phyloP scores from a whole-genome alignment of 2,329 filamentous ascomycete species.

The Aspergillus neoniger region DNA sequence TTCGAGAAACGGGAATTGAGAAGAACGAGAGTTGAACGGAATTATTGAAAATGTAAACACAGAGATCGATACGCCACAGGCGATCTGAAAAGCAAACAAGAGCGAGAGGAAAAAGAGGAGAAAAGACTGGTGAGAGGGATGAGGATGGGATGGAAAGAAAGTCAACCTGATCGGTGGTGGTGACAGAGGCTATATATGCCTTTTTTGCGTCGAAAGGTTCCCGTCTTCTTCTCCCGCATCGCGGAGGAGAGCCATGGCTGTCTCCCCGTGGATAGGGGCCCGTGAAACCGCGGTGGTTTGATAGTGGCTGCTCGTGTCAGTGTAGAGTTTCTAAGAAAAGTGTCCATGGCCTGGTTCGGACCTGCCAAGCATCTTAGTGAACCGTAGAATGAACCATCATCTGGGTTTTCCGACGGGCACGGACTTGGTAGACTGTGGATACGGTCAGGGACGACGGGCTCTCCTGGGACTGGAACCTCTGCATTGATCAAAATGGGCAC shows the following conservation, averaged over 20 bases:
- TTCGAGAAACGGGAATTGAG: slow-evolving; percentile 1
- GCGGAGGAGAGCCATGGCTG: not conserved
- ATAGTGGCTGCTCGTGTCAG: not conserved
- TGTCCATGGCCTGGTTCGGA: not conserved
- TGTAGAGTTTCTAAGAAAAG: slow-evolving; percentile 1
- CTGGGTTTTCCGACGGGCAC: not conserved
- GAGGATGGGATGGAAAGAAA: slow-evolving; percentile 1
- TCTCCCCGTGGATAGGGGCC: not conserved
- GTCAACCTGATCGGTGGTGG: not conserved
- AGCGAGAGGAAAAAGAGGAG: not conserved
- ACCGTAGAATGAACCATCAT: not conserved
- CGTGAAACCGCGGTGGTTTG: slow-evolving; percentile 2
- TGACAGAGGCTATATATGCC: slow-evolving; percentile 2
- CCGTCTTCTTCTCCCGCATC: not conserved
- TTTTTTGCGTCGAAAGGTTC: not conserved
- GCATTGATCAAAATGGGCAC: not conserved
- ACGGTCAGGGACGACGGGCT: not conserved
- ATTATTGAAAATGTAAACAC: not conserved
- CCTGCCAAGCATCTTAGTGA: not conserved
- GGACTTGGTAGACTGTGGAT: not conserved
- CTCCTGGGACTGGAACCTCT: not conserved
- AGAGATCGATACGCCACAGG: not conserved
- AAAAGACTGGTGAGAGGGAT: not conserved
- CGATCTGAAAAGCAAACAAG: not conserved
- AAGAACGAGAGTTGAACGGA: not conserved